Evolutionary conservation across 2,329 filamentous ascomycete species (phyloP), one percentile per base, ranked within the genome.

Genomic region (Penicillium sp.): DNA sequence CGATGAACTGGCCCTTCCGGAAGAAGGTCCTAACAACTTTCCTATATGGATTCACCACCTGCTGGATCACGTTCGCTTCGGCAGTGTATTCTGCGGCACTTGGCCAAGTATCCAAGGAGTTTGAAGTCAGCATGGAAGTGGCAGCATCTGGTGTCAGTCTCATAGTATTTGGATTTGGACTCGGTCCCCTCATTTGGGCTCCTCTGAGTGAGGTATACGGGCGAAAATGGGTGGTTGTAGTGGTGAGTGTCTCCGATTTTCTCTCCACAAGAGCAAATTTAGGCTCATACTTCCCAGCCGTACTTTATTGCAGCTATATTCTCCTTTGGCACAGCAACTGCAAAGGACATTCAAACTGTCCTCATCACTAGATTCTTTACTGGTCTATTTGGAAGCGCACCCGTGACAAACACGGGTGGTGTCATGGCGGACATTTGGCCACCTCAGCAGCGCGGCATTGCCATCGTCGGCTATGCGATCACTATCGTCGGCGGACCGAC

Each of bases 1-100:
- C 88, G 0, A 65, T 87, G 35, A 91, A 91, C 71, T 92, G 89
- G 89, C 80, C 84, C 0, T 82, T 81, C n/a, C 77, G 78, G 64
- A 91, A 90, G 72, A 91, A 91, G 71, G 71, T 86, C 11, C 64
- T 80, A 2, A 90, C 87, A 0, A 90, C 88, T 0, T 58, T 85
- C 59, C 68, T 87, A 2, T 88, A 87, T 70, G 84, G 84, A 2
- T 70, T 87, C 14, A 83, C 82, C 2, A 85, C 84, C 13, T 84
- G 86, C 84, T 79, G 52, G 13, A 75, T 75, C 11, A 76, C 78
- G 1, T 80, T 76, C 70, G 76, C 77, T 5, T 76, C 72, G 6
- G 73, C 74, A 4, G 8, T 45, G 8, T 88, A 87, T 72, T 83
- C 84, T 1, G 75, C 84, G 0, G 86, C 82, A 8, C 84, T 83